Base-by-base conservation (phyloP, 73 alveolate genomes). In the Halteria grandinella region DNA sequence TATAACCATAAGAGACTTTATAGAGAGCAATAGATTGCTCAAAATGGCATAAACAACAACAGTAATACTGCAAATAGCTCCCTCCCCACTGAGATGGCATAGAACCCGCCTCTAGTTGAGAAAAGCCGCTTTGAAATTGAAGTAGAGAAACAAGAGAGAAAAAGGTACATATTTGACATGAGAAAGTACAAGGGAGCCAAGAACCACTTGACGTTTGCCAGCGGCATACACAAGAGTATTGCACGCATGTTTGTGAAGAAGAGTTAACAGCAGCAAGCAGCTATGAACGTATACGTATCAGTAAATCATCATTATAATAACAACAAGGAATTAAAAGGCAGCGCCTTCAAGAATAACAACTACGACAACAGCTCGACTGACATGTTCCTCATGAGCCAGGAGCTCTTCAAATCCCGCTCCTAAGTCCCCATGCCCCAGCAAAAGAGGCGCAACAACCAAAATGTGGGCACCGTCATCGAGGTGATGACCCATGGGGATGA, bases 1-100 rank as follows among this genome's bases (percentile, higher is more conserved):
- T 10, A 29, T 12, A 75, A 75, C 53, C 87, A 75, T 41, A 66
- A 47, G 45, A 66, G 52, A 45, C 33, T 23, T 2, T 66, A 66
- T 44, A 41, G 66, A 25, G 69, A 66, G 15, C 29, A 66, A 45
- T 45, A 66, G 28, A 1, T 66, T 5, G n/a, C n/a, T n/a, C n/a
- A n/a, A n/a, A n/a, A n/a, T n/a, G n/a, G n/a, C n/a, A n/a, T n/a
- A n/a, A n/a, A n/a, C n/a, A n/a, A n/a, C n/a, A n/a, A n/a, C n/a
- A n/a, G n/a, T n/a, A n/a, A n/a, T n/a, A n/a, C n/a, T n/a, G n/a
- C n/a, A n/a, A n/a, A n/a, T n/a, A n/a, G n/a, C n/a, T n/a, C n/a
- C n/a, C n/a, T n/a, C n/a, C n/a, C n/a, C n/a, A n/a, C n/a, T n/a
- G n/a, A n/a, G n/a, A n/a, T n/a, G n/a, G n/a, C n/a, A n/a, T n/a